A percentile compares a stretch with the other conserved stretches of the same genome.
These are phyloP conservation scores for Melanomma pulvis-pyrius DNA, from an alignment of 495 filamentous ascomycete genomes.

Conservation along the genomic window DNA sequence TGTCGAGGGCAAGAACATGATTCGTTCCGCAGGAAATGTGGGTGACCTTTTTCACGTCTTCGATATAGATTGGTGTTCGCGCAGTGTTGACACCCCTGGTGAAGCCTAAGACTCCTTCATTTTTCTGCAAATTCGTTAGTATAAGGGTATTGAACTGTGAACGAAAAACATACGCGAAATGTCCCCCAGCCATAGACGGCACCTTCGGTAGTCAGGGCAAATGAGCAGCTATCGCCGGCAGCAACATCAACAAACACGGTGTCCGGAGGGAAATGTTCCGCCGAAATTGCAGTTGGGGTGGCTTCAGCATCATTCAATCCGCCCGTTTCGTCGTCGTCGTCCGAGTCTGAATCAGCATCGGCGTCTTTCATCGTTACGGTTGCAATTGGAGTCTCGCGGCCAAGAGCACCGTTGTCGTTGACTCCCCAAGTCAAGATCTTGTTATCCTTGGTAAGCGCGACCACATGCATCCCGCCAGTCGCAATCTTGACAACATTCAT, in stretches of 20 bases:
- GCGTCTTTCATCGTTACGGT: conserved; percentile 62
- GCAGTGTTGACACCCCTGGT: conserved; percentile 46
- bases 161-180: conserved; percentile 58
- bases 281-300: conserved; percentile 57
- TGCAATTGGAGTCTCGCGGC: conserved; percentile 61
- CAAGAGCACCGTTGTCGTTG: conserved; percentile 69
- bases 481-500: conserved; percentile 67
- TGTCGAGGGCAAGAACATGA: conserved; percentile 71
- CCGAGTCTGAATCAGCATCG: conserved; percentile 54
- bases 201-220: conserved; percentile 66
- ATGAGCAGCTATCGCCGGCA: conserved; percentile 65
- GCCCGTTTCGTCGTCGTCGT: conserved; percentile 51
- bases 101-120: conserved; percentile 76
- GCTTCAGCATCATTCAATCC: conserved; percentile 63
- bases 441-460: conserved; percentile 67
- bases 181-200: conserved; percentile 73
- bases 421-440: conserved; percentile 72
- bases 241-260: conserved; percentile 61
- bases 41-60: conserved; percentile 63
- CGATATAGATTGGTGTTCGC: conserved; percentile 52
- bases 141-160: not conserved
- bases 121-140: conserved; percentile 49
- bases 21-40: conserved; percentile 65
- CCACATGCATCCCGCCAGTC: conserved; percentile 68
- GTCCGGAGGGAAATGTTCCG: conserved; percentile 53